Evolutionary conservation across 2,329 filamentous ascomycete genomes (phyloP), one percentile per base, ranked within the genome.

Genomic region (Exophiala mesophila): DNA sequence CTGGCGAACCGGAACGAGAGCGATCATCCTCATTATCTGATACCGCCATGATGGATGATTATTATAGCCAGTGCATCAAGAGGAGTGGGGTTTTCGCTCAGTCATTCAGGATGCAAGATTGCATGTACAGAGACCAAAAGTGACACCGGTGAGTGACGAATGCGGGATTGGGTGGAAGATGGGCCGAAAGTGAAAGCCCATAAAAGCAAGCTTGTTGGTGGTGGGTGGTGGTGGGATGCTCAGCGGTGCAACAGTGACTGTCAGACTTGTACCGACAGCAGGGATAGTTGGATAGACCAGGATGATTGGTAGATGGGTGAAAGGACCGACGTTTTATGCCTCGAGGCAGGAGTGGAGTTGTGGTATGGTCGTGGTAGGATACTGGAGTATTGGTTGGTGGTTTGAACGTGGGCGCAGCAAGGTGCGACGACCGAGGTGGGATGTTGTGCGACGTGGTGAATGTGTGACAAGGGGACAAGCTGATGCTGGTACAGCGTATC

Each of bases 11-110:
- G 45, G 61, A 61, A 44, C 57, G 58, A 47, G 51, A 55, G 33
- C 40, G 50, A 46, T 60, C 60, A 58, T 65, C 62, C 52, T 63
- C 60, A 51, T 54, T 56, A 52, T 57, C 57, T 41, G 54, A 52
- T 50, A 57, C 55, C 57, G 61, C 58, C 52, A 57, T 62, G 23
- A 7, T 26, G 23, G 12, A 6, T n/a, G n/a, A 56, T 38, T 52
- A 39, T 50, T 61, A 58, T 58, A 57, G 48, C 40, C 39, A 51
- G 36, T 48, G 32, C 48, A 51, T 51, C 41, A 51, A 48, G 17
- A 34, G 34, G 28, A 36, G 20, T 43, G 39, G 23, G 7, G 12
- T 6, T 26, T 7, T 26, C n/a, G n/a, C 35, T 44, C 42, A 34
- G 41, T 30, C 35, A 43, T 44, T 44, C 48, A 45, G 36, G 38